Conservation (phyloP, 768 basidiomycete species). For the Trametes gibbosa region DNA sequence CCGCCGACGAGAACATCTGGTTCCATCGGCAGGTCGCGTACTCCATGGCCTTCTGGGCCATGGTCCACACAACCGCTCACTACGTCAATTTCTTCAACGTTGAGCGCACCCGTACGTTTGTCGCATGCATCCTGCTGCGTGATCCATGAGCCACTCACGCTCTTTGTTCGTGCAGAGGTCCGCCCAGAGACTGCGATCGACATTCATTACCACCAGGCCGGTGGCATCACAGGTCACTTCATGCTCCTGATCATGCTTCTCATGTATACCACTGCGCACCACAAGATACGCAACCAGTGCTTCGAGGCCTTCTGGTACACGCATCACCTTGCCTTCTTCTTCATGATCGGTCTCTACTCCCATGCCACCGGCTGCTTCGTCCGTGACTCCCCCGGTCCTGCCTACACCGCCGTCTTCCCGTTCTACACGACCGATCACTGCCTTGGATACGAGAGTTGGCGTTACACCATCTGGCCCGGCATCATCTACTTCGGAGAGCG, state of each 20-base stretch:
- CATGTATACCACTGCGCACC: conserved; percentile 90
- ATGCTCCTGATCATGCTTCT: conserved; percentile 93
- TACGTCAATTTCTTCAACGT: conserved; percentile 94
- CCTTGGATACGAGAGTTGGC: conserved; percentile 88
- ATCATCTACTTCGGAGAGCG: conserved; percentile 89
- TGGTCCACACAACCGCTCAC: conserved; percentile 92
- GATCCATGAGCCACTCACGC: background rate
- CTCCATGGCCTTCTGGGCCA: conserved; percentile 88
- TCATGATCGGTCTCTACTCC: conserved; percentile 86
- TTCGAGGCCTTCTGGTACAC: conserved; percentile 99
- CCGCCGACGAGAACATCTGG: conserved; percentile 95
- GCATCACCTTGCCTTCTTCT: conserved; percentile 92
- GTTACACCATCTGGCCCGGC: conserved; percentile 90
- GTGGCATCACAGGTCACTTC: conserved; percentile 93
- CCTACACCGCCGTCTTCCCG: conserved; percentile 67
- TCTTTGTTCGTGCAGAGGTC: conserved; percentile 54
- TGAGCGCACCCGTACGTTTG: conserved; percentile 71
- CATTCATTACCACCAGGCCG: conserved; percentile 86
- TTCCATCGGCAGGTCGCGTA: conserved; percentile 95
- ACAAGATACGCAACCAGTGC: conserved; percentile 82
- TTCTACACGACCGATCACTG: conserved; percentile 89
- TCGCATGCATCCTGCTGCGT: background rate
- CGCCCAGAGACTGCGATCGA: conserved; percentile 72
- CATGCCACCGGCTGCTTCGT: conserved; percentile 96
- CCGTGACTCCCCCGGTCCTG: conserved; percentile 77